Evolutionary conservation across 768 basidiomycete genomes (phyloP).

Genomic region (Boletus rex-veris): DNA sequence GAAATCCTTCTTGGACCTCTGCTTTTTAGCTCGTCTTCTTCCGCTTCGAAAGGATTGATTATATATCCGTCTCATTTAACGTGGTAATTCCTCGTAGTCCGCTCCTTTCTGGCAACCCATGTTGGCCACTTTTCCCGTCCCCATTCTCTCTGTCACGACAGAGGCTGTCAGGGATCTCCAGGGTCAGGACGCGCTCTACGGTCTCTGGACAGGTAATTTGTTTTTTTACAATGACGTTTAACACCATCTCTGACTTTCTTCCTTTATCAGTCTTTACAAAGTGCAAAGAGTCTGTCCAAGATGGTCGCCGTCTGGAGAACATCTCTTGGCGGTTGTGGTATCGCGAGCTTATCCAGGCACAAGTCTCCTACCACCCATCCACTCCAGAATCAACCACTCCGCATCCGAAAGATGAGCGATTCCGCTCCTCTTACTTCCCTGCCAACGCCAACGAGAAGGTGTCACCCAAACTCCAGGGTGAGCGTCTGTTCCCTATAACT

Average conservation of each 20-base stretch:
- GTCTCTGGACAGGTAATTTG: constrained; percentile 63
- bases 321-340: constrained; percentile 87
- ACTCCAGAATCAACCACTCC: constrained; percentile 27
- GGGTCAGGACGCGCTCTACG: constrained; percentile 60
- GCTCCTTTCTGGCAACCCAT: constrained; percentile 32
- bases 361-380: constrained; percentile 23
- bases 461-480: constrained; percentile 13
- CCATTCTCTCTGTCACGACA: constrained; percentile 61
- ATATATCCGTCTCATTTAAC: constrained; percentile 17
- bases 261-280: constrained; percentile 69
- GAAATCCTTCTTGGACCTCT: constrained; percentile 10
- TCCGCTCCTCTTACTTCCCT: constrained; percentile 27
- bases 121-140: constrained; percentile 53
- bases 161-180: constrained; percentile 69
- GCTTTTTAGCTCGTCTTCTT: constrained; percentile 15
- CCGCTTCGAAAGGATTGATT: constrained; percentile 16
- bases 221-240: neutral
- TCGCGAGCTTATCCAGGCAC: constrained; percentile 49
- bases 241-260: constrained; percentile 1
- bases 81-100: neutral
- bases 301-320: constrained; percentile 82
- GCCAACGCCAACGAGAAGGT: constrained; percentile 14
- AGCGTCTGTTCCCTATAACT: constrained; percentile 13
- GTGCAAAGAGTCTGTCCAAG: constrained; percentile 73
- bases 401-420: constrained; percentile 18